Evolutionary conservation across 495 filamentous ascomycete species (phyloP), one percentile per base, ranked within the genome.

Genomic region (Penicillium coffeae): DNA sequence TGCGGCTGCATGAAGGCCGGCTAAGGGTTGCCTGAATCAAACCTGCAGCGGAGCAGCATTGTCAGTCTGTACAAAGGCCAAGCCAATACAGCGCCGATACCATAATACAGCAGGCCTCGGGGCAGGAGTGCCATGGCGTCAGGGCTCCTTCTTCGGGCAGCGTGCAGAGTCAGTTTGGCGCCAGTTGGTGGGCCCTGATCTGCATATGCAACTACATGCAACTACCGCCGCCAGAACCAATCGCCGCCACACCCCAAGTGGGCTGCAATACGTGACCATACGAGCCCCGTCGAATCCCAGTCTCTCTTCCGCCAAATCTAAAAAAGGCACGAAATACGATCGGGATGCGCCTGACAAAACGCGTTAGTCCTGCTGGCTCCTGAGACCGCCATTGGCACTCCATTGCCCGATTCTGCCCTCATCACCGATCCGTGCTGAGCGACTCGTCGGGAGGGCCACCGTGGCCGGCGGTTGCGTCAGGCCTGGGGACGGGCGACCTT

Each of bases 101-200:
- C n/a, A n/a, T n/a, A n/a, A n/a, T n/a, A n/a, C n/a, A n/a, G n/a
- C n/a, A n/a, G n/a, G n/a, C n/a, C n/a, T n/a, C n/a, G n/a, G n/a
- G n/a, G n/a, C n/a, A n/a, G n/a, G n/a, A n/a, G 50, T 40, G 12
- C 21, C 16, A 64, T 64, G 60, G 49, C 56, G 58, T 64, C 60
- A 64, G 48, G 41, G 52, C 56, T 47, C 52, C 60, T 61, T 49
- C 40, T 59, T 64, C 52, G 55, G 45, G 60, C 58, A 52, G 52
- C 9, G 50, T 62, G 60, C 60, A 64, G 60, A 54, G 46, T 10
- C 25, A 47, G 32, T 47, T 51, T 54, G 54, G 35, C 45, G 55
- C 49, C 46, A 44, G 46, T 47, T 38, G 40, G 52, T 51, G 55
- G 50, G 57, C 58, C 57, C 57, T 63, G 60, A 61, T 61, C 58